Evolutionary conservation across 441 rosid genomes (phyloP).

Genomic region (Metrosideros polymorpha): DNA sequence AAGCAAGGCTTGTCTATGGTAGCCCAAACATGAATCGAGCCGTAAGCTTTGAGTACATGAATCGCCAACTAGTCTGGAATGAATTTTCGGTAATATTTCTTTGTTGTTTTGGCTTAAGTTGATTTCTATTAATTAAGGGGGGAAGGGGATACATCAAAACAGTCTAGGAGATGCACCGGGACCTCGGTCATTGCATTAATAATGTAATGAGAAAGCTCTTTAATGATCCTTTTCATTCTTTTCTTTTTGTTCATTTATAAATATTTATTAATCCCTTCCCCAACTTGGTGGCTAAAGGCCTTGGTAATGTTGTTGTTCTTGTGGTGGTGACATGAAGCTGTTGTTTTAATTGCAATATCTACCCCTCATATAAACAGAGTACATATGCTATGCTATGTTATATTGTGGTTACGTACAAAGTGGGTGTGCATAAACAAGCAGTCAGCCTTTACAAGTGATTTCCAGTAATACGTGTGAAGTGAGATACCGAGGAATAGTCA

Average conservation of each 20-base stretch:
- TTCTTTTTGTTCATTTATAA: background rate
- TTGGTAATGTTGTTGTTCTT: background rate
- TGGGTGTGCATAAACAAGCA: background rate
- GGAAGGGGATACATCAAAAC: background rate
- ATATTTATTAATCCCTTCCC: background rate
- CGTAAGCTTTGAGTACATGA: constrained; percentile 98
- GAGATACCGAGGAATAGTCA: background rate
- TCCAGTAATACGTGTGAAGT: background rate
- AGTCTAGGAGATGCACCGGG: background rate
- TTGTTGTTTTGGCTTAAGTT: background rate
- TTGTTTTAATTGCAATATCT: background rate
- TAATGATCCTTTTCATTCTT: background rate
- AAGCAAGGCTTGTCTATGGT: constrained; percentile 89
- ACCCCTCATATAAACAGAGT: background rate
- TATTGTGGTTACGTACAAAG: background rate
- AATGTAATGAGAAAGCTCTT: background rate
- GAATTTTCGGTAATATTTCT: constrained; percentile 74
- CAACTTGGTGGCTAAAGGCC: background rate
- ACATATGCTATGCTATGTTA: background rate
- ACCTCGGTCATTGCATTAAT: background rate
- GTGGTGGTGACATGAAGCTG: background rate
- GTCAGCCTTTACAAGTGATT: background rate
- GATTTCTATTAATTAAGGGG: background rate
- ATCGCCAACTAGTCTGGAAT: constrained; percentile 96
- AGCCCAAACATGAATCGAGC: constrained; percentile 89